Base-by-base conservation (phyloP, 805 yeast genomes). In the Wickerhamomyces queroliae region DNA sequence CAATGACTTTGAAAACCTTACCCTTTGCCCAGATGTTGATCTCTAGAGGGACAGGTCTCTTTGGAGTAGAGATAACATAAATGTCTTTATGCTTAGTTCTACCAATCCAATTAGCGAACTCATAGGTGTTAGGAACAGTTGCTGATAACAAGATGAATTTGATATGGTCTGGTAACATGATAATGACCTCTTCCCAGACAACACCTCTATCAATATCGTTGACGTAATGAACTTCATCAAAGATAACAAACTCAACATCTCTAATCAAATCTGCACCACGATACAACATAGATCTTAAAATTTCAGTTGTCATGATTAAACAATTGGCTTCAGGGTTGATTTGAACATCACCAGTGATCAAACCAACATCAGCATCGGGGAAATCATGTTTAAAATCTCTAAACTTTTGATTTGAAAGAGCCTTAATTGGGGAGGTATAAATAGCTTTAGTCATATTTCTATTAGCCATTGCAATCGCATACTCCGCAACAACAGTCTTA, bases 161-260 rank as follows among this genome's bases (percentile, higher is more conserved):
- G 42, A 93, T 93, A 57, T 93, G 97, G 47, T 90, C 96, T 0
- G 99, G 99, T 25, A 93, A 68, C 95, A 93, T 88, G 50, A 93
- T 93, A 45, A 93, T 93, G 18, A 93, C 97, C 63, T 93, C 99
- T 66, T 93, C 99, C 99, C 99, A 93, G 4, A 93, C 99, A 12
- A 93, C 99, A 55, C 99, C 99, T 61, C 99, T 79, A 53, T 88
- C 96, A 42, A 87, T 82, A 64, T 93, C 99, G 59, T 93, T 93
- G 46, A 93, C 96, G 58, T 93, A 93, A 63, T 93, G 99, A 2
- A 93, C 99, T 59, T 93, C 99, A 65, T 93, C 99, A 59, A 93
- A 93, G 30, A 93, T 89, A 21, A 93, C 96, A 69, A 90, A 93
- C 56, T 91, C 99, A 18, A 93, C 97, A 63, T 93, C 99, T 59